Evolutionary conservation across 108 stramenopile species (phyloP), one percentile per base, ranked within the genome.

Genomic region (Nitzschia sp.): DNA sequence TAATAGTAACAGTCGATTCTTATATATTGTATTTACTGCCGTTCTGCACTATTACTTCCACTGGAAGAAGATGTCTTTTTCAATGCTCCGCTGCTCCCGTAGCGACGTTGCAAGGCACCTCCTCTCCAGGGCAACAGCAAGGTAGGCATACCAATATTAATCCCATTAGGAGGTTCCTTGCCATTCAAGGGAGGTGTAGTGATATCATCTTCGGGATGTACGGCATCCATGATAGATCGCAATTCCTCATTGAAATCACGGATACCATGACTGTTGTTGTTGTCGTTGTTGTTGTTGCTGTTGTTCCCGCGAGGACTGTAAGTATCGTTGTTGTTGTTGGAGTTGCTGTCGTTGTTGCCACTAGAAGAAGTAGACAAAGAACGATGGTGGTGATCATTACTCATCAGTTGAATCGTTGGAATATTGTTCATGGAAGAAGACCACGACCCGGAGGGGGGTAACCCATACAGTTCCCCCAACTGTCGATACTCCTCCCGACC

Each of bases 241-340:
- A 69, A 25, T 21, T 50, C 72, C 28, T 79, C 72, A 22, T 56
- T 58, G 47, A 72, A 72, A 21, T 74, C 63, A 8, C 60, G 27
- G 0, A 71, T 47, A 27, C 25, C 8, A n/a, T 50, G 36, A 16
- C 19, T 17, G 21, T 30, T 38, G 29, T 48, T 30, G 45, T 25
- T 33, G 17, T n/a, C n/a, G n/a, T n/a, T n/a, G n/a, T n/a, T n/a
- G n/a, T n/a, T n/a, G n/a, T n/a, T n/a, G n/a, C n/a, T n/a, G n/a
- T n/a, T n/a, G n/a, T n/a, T n/a, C n/a, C n/a, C n/a, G n/a, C n/a
- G n/a, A n/a, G n/a, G n/a, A n/a, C n/a, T n/a, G 6, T 6, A 6
- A 41, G 38, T 41, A 13, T 41, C 38, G 17, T n/a, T n/a, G n/a
- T n/a, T n/a, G n/a, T n/a, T n/a, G n/a, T n/a, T n/a, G n/a, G n/a